These are phyloP conservation scores for Penicillium crystallinum DNA, from an alignment of 495 filamentous ascomycete genomes.

Conservation along the genomic window DNA sequence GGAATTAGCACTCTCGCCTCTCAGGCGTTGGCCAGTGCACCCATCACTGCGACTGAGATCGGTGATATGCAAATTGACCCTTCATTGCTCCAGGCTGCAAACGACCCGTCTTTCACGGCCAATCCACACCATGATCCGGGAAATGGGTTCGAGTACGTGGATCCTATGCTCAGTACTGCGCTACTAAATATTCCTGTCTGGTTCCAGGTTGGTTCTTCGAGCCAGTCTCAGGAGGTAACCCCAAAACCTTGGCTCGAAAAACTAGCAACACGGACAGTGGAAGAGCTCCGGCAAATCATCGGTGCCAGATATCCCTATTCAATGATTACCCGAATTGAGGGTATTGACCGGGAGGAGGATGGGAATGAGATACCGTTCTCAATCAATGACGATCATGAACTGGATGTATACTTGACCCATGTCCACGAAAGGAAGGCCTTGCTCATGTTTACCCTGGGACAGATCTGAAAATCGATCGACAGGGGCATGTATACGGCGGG, in stretches of 20 bases:
- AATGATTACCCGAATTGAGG: constrained; percentile 55
- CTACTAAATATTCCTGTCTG: constrained; percentile 50
- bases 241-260: constrained; percentile 60
- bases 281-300: constrained; percentile 52
- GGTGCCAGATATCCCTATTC: constrained; percentile 51
- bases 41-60: constrained; percentile 39
- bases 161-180: constrained; percentile 27
- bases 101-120: constrained; percentile 43
- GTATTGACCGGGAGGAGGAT: constrained; percentile 54
- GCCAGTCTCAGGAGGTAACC: constrained; percentile 35
- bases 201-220: constrained; percentile 57
- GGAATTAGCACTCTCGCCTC: constrained; percentile 51
- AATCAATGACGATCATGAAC: constrained; percentile 64
- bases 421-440: constrained; percentile 58
- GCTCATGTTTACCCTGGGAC: constrained; percentile 51
- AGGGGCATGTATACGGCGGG: not conserved
- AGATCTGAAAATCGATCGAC: constrained; percentile 11
- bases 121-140: constrained; percentile 36
- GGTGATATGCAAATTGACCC: constrained; percentile 64
- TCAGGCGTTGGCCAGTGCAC: constrained; percentile 46
- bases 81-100: constrained; percentile 49
- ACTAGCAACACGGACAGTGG: constrained; percentile 48
- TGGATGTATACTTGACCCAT: constrained; percentile 63
- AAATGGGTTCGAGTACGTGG: constrained; percentile 34
- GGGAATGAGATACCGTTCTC: constrained; percentile 52